Conservation (phyloP, 1,284 basidiomycete species). For the Pterulicium gracile region DNA sequence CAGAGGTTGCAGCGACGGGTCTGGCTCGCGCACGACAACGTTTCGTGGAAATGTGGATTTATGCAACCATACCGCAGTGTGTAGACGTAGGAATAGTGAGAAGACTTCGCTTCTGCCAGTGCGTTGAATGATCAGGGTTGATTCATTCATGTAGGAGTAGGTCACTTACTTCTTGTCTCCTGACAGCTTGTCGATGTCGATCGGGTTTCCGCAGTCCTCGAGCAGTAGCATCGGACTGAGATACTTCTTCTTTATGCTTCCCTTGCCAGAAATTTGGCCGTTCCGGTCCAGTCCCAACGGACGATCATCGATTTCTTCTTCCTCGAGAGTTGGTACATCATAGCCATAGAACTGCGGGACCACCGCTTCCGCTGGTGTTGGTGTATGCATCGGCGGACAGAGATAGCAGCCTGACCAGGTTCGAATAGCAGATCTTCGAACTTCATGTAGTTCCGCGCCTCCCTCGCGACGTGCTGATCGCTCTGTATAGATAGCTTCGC, state of each 20-base stretch:
- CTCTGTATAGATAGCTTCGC: constrained; percentile 20
- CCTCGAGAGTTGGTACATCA: constrained; percentile 28
- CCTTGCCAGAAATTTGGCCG: constrained; percentile 2
- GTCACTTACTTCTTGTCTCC: no score
- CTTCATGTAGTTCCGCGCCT: constrained; percentile 30
- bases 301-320: constrained; percentile 6
- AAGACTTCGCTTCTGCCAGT: no score
- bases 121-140: no score
- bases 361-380: constrained; percentile 32
- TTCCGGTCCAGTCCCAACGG: constrained; percentile 4
- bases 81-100: no score
- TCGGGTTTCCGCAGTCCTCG: constrained; percentile 22
- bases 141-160: no score
- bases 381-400: constrained; percentile 26
- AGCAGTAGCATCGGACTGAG: constrained; percentile 22
- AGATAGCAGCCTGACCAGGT: constrained; percentile 35
- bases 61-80: no score
- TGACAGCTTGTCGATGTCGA: constrained; percentile 16
- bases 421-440: constrained; percentile 35
- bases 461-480: constrained; percentile 21
- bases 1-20: no score
- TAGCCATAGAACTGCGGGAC: constrained; percentile 47
- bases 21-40: no score
- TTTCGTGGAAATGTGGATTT: no score
- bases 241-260: constrained; percentile 3